Base-by-base conservation (phyloP, 2,329 filamentous ascomycete genomes). In the Taxawa tesnikishii region DNA sequence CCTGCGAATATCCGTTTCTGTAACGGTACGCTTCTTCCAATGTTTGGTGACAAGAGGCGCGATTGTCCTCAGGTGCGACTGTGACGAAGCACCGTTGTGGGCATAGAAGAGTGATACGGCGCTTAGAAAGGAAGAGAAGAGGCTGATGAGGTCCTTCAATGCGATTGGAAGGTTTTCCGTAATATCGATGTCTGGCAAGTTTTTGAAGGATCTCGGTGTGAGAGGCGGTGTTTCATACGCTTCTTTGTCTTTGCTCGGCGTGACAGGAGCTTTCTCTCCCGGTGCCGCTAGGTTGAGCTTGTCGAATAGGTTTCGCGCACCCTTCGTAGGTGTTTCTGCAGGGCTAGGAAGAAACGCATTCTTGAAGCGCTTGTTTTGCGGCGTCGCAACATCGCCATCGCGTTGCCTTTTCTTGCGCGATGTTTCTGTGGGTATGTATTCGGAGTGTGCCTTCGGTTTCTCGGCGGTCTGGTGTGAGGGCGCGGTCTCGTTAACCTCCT, bases 71-170 rank as follows among this genome's bases (percentile, higher is more conserved):
- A 65, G 44, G 36, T 65, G 53, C 32, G 59, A 53, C n/a, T 63
- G 54, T 11, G 58, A 50, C 5, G 59, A 51, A 9, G 56, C 58
- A 28, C 60, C 62, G 36, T 66, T 63, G 43, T 68, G 64, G 13
- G 65, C 59, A 39, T 60, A 64, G 41, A 67, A 61, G 16, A 68
- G 48, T 5, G 62, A 60, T 9, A 67, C 49, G n/a, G 64, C 59
- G 11, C 57, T 60, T 12, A 68, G 55, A 40, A 68, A 65, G 21
- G 63, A 60, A 6, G 54, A 53, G 42, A 67, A 59, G 6, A 68
- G 51, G n/a, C 48, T 44, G 29, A 58, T 52, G 26, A 65, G 52
- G 30, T 62, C 58, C 34, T 58, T 49, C 6, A 67, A 48, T 37
- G 59, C 57, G 23, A 43, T 38, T 4, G 63, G 62, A 29, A 65